A percentile compares a stretch with the other conserved stretches of the same genome.
phyloP scores from a whole-genome alignment of 371 early-diverging fungal species.

The Mucor irregularis region DNA sequence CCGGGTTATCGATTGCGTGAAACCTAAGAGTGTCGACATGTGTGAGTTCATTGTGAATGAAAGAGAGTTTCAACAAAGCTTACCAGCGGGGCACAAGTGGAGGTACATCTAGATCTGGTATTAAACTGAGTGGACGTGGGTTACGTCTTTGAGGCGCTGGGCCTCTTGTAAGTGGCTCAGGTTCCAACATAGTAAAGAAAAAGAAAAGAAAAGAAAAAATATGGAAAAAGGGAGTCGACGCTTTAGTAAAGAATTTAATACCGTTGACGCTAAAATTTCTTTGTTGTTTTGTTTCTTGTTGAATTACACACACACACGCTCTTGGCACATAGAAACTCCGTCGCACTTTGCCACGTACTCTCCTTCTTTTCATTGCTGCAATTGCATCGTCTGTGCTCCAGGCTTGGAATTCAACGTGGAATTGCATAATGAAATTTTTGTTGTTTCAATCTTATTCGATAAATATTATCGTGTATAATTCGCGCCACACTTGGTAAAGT shows the following conservation, averaged over 20 bases:
- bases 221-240: not conserved
- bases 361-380: too few relatives aligned
- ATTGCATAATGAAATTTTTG: too few relatives aligned
- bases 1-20: conserved; percentile 33
- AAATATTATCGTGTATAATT: too few relatives aligned
- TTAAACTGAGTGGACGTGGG: conserved; percentile 20
- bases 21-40: conserved; percentile 16
- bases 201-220: conserved; percentile 5
- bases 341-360: too few relatives aligned
- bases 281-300: not conserved
- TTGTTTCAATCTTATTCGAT: too few relatives aligned
- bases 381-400: too few relatives aligned
- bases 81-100: conserved; percentile 30
- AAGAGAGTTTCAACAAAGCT: not conserved
- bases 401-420: too few relatives aligned
- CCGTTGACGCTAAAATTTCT: not conserved
- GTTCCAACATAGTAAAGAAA: conserved; percentile 23
- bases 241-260: not conserved
- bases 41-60: not conserved
- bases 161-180: conserved; percentile 18
- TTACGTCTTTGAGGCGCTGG: conserved; percentile 15
- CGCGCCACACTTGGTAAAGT: too few relatives aligned
- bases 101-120: conserved; percentile 30
- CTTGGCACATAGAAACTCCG: too few relatives aligned
- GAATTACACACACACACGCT: too few relatives aligned